Evolutionary conservation across 805 yeast genomes (phyloP).

Genomic region (Schizosaccharomyces lindneri): DNA sequence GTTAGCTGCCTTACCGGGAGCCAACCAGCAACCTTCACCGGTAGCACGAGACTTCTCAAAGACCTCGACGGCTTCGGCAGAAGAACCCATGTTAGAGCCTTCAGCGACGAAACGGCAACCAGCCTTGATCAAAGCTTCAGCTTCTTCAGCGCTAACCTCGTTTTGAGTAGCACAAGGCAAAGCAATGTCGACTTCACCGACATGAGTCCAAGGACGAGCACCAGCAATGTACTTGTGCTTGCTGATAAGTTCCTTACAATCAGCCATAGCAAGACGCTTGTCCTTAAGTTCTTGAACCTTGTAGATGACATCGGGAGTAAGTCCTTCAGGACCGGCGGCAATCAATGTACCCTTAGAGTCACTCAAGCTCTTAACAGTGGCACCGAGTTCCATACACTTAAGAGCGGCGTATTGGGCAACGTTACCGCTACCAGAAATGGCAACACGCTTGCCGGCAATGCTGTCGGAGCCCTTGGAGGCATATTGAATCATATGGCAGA

Average conservation of each 20-base stretch:
- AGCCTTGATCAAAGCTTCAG: conserved; percentile 73
- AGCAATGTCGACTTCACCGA: conserved; percentile 81
- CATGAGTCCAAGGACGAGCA: conserved; percentile 90
- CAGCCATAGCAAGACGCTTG: conserved; percentile 28
- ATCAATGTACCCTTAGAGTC: conserved; percentile 85
- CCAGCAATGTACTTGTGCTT: conserved; percentile 50
- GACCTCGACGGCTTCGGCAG: conserved; percentile 85
- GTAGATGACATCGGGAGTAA: conserved; percentile 56
- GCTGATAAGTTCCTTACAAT: conserved; percentile 16
- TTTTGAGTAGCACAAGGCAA: conserved; percentile 96
- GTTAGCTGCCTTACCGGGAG: conserved; percentile 98
- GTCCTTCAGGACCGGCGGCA: conserved; percentile 38
- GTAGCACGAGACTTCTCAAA: conserved; percentile 33
- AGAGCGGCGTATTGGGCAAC: conserved; percentile 98
- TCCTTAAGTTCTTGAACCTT: conserved; percentile 64
- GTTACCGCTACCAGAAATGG: conserved; percentile 94
- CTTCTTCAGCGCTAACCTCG: conserved; percentile 93
- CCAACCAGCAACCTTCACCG: conserved; percentile 61
- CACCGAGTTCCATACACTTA: conserved; percentile 91
- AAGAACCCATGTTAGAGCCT: conserved; percentile 99
- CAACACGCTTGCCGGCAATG: conserved; percentile 79
- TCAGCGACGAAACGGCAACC: conserved; percentile 89
- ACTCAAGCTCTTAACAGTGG: conserved; percentile 74
- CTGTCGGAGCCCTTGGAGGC: conserved; percentile 76
- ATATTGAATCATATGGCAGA: conserved; percentile 88